Percentiles rank a stretch among this genome's conserved stretches.
These are phyloP conservation scores for Naematelia encephala DNA, from an alignment of 768 basidiomycete genomes.

Conservation along the genomic window DNA sequence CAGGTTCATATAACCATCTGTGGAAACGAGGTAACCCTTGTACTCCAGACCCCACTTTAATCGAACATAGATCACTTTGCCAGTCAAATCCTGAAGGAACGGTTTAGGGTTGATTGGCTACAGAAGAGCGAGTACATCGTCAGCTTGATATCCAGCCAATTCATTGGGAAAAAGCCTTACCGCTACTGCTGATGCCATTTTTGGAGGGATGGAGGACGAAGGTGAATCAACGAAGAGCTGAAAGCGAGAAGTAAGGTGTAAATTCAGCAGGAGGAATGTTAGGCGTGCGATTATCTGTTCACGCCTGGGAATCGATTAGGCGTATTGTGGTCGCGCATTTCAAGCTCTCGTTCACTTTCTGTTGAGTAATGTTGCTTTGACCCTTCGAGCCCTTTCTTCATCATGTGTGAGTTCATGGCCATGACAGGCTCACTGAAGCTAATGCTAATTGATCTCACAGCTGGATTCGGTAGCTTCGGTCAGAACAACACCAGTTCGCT, in stretches of 20 bases:
- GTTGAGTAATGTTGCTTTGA: too few species aligned
- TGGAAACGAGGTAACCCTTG: slow-evolving; percentile 97
- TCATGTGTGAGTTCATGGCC: slow-evolving; percentile 23
- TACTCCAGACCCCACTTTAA: slow-evolving; percentile 99
- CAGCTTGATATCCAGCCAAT: neutral
- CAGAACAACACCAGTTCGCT: slow-evolving; percentile 27
- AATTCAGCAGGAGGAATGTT: neutral
- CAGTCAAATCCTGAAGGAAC: slow-evolving; percentile 96
- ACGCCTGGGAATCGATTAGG: neutral
- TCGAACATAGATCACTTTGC: slow-evolving; percentile 89
- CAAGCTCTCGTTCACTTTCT: too few species aligned
- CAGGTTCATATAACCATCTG: slow-evolving; percentile 99
- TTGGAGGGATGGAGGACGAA: neutral
- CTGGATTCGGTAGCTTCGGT: slow-evolving; percentile 39
- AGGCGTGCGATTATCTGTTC: neutral
- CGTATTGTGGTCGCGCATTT: neutral
- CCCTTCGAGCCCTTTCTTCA: neutral
- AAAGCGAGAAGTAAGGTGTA: neutral
- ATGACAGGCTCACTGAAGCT: neutral
- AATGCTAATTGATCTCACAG: slow-evolving; percentile 24
- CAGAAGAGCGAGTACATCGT: neutral
- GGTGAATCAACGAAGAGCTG: neutral
- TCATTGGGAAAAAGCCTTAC: neutral
- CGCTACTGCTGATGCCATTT: neutral
- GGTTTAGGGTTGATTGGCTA: slow-evolving; percentile 96